Base-by-base conservation (phyloP, 2,329 filamentous ascomycete genomes). In the Pseudogymnoascus sp. region DNA sequence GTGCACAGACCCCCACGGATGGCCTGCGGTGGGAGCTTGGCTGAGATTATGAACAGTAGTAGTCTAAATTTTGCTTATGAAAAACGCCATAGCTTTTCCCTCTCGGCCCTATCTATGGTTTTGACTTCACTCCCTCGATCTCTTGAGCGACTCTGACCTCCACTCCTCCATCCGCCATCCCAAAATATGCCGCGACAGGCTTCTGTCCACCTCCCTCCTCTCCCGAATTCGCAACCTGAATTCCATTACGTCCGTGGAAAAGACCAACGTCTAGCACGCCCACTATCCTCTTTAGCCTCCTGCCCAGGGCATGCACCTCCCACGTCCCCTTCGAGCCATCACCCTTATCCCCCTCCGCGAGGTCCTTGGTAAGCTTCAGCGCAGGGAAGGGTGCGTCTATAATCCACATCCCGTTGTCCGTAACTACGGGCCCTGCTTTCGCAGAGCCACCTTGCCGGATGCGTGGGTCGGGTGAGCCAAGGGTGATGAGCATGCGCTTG, bases 161-260 rank as follows among this genome's bases (percentile, higher is more conserved):
- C 13, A 90, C 87, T 10, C 79, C 80, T 3, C 90, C 90, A 72
- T 91, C 89, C 50, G 88, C 84, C 85, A 95, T 90, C 37, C 95
- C 95, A 77, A 97, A 99, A 78, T 97, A 99, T 23, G 91, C 93
- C 29, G 92, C 92, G 11, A 97, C 83, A 0, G 95, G 95, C 78
- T 93, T 96, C 78, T 97, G 91, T 0, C 90, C 92, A 59, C 89
- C 88, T 59, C 85, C 77, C 62, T 82, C 79, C 71, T 81, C 77
- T 67, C 85, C 81, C 64, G 82, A 79, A 62, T 82, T 79, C 44
- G 83, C 83, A 65, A 85, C 83, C 74, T 96, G 81, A 15, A 84
- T 79, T 0, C 93, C 93, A 65, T 93, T 93, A 70, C 87, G 73
- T 3, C 93, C 93, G 44, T 87, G 85, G 79, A 99, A 99, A 53